Percentiles rank a stretch among this genome's conserved stretches.
phyloP scores from a whole-genome alignment of 352 stramenopile species.

The Phytophthora cryptogea region DNA sequence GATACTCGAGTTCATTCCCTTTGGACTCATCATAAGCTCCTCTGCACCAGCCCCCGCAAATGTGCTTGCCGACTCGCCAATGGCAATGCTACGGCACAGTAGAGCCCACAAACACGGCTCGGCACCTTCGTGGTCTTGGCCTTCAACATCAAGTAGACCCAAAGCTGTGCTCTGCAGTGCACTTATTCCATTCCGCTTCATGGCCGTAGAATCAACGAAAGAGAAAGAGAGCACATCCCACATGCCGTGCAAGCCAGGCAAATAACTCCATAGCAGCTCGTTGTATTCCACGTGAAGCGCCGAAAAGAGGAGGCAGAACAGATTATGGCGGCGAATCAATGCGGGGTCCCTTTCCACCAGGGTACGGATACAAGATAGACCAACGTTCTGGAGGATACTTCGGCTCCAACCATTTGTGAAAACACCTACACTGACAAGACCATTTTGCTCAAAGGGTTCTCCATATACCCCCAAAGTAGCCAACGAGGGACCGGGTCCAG shows the following conservation, averaged over 20 bases:
- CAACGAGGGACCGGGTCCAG: slow-evolving; percentile 14
- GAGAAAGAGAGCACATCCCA: slow-evolving; percentile 65
- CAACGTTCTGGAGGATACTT: slow-evolving; percentile 72
- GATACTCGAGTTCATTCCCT: slow-evolving; percentile 43
- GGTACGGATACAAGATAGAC: slow-evolving; percentile 76
- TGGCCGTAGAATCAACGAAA: slow-evolving; percentile 21
- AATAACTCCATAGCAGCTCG: slow-evolving; percentile 58
- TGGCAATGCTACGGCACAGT: slow-evolving; percentile 79
- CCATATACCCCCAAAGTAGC: slow-evolving; percentile 26
- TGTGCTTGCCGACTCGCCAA: slow-evolving; percentile 65
- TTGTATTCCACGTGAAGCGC: slow-evolving; percentile 77
- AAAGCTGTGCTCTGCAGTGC: slow-evolving; percentile 65
- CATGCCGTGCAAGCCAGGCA: slow-evolving; percentile 71
- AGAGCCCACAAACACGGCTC: slow-evolving; percentile 76
- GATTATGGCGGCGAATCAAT: slow-evolving; percentile 60
- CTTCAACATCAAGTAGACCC: slow-evolving; percentile 73
- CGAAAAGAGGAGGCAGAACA: slow-evolving; percentile 79
- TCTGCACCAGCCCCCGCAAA: slow-evolving; percentile 30
- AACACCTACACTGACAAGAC: slow-evolving; percentile 40
- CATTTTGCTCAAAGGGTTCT: slow-evolving; percentile 37
- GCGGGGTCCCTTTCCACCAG: slow-evolving; percentile 76
- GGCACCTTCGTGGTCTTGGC: slow-evolving; percentile 41
- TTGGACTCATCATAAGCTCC: slow-evolving; percentile 77
- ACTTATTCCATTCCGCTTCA: slow-evolving; percentile 38
- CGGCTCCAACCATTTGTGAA: slow-evolving; percentile 62